phyloP scores from a whole-genome alignment of 768 basidiomycete genomes.

The Tricholomella constricta region DNA sequence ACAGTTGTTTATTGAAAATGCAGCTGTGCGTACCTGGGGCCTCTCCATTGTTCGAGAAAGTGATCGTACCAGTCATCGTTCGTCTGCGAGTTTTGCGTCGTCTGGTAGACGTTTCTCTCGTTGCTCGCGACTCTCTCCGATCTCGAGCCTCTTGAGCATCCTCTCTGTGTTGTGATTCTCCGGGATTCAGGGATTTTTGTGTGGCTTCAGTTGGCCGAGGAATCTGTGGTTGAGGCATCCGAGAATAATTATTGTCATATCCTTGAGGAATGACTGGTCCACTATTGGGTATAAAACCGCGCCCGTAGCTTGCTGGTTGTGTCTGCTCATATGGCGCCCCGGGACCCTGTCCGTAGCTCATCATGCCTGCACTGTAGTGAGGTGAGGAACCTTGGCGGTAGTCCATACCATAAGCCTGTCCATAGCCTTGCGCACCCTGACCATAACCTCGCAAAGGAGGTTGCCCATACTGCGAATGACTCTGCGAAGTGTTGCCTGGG shows the following conservation, averaged over 20 bases:
- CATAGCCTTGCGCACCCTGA: not conserved
- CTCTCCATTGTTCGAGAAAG: not conserved
- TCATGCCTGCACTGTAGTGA: not conserved
- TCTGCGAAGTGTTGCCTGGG: not conserved
- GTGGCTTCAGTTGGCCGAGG: not conserved
- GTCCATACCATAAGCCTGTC: not conserved
- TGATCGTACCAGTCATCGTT: not conserved
- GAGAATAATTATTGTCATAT: not conserved
- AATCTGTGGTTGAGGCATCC: not conserved
- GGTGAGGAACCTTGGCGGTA: not conserved
- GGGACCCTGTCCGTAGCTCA: not conserved
- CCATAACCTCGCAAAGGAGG: not conserved
- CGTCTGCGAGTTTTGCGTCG: not conserved
- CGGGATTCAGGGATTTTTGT: not conserved
- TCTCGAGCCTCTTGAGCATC: not conserved
- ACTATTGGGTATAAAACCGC: not conserved
- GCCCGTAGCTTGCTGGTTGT: not conserved
- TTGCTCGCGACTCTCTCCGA: not conserved
- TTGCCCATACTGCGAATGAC: not conserved
- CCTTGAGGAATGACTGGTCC: conserved; percentile 6
- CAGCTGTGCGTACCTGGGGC: not conserved
- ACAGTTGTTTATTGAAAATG: not conserved
- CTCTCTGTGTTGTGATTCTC: not conserved
- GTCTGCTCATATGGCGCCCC: not conserved
- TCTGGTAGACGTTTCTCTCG: not conserved